Evolutionary conservation across 2,329 filamentous ascomycete species (phyloP).

Genomic region (Arthrobotrys conoides): DNA sequence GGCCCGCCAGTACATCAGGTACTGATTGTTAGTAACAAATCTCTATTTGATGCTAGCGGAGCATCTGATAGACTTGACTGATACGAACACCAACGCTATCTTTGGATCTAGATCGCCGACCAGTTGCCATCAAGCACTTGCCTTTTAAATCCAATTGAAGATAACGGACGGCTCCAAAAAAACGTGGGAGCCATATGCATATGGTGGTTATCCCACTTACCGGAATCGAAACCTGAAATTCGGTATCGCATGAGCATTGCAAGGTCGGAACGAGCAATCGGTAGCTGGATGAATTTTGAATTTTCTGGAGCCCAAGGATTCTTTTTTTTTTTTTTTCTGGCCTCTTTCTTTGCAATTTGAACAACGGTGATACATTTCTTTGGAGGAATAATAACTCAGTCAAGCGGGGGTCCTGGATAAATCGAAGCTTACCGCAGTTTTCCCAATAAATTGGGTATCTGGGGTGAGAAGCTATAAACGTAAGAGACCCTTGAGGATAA

Average conservation of each 20-base stretch:
- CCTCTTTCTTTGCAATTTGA: neutral
- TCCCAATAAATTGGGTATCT: constrained; percentile 35
- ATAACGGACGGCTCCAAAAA: constrained; percentile 33
- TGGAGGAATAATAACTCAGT: constrained; percentile 43
- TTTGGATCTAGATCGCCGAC: constrained; percentile 18
- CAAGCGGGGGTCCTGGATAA: constrained; percentile 43
- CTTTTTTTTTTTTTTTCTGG: constrained; percentile 18
- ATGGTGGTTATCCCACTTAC: constrained; percentile 32
- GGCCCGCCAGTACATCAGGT: neutral
- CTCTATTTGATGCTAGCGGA: constrained; percentile 7
- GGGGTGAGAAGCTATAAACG: constrained; percentile 20
- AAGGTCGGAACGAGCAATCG: constrained; percentile 10
- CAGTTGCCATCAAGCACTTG: constrained; percentile 31
- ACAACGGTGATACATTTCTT: constrained; percentile 10
- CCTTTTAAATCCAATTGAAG: constrained; percentile 25
- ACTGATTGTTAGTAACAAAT: constrained; percentile 38
- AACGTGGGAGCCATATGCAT: constrained; percentile 51
- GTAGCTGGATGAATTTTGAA: constrained; percentile 9
- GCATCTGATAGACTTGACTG: neutral
- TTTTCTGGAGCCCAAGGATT: constrained; percentile 11
- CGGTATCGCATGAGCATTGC: constrained; percentile 33
- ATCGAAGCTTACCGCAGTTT: constrained; percentile 16
- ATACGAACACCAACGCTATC: constrained; percentile 17
- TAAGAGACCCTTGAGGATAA: constrained; percentile 24
- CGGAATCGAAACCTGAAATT: constrained; percentile 44